Conservation (phyloP, 2,329 filamentous ascomycete genomes). For the Mycosphaerella arachidis region DNA sequence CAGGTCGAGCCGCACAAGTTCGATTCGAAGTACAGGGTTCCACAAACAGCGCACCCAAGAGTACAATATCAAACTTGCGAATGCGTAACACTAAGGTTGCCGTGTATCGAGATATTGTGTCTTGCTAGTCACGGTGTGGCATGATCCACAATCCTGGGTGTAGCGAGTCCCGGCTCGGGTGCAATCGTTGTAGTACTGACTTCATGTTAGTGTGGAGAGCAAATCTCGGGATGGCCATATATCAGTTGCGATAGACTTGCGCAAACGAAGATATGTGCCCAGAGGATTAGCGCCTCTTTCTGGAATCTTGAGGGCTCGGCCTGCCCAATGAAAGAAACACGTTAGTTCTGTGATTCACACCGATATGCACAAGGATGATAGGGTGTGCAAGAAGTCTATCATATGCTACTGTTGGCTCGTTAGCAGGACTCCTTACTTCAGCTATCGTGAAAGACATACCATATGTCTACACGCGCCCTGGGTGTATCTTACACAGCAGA, state of each 20-base stretch:
- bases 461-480: not conserved
- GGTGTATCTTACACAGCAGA: conserved; percentile 67
- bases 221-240: too few relatives aligned
- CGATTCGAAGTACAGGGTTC: not conserved
- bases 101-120: too few relatives aligned
- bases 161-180: too few relatives aligned
- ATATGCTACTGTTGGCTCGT: not conserved
- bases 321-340: too few relatives aligned
- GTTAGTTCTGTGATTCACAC: not conserved
- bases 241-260: too few relatives aligned
- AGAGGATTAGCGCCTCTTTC: not conserved
- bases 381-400: conserved; percentile 1
- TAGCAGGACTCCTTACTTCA: not conserved
- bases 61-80: too few relatives aligned
- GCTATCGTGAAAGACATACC: conserved; percentile 2
- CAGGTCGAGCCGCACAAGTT: not conserved
- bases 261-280: too few relatives aligned
- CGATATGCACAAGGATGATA: not conserved
- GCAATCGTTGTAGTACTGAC: too few relatives aligned
- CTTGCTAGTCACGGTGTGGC: too few relatives aligned
- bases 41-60: not conserved
- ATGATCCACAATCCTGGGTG: too few relatives aligned
- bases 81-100: too few relatives aligned
- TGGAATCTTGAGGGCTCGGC: not conserved
- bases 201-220: too few relatives aligned